These are phyloP conservation scores for Penicillium dipodomyicola DNA, from an alignment of 495 filamentous ascomycete species.

Conservation along the genomic window DNA sequence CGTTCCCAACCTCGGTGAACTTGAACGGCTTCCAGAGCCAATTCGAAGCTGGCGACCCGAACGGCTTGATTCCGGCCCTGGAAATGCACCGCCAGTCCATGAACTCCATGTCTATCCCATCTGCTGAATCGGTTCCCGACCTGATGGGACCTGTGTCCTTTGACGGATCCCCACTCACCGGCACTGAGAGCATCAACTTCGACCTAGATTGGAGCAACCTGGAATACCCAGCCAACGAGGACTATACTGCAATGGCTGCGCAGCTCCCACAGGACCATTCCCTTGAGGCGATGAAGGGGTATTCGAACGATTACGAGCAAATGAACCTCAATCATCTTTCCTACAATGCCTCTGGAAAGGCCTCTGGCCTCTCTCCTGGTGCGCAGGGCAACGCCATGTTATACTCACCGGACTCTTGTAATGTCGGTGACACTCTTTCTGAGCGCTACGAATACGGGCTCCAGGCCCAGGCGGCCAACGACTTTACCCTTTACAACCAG, in stretches of 20 bases:
- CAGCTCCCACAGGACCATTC: constrained; percentile 27
- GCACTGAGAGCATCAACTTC: constrained; percentile 35
- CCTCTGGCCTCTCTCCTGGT: constrained; percentile 57
- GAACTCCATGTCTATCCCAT: constrained; percentile 29
- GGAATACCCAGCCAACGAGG: constrained; percentile 30
- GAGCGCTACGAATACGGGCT: constrained; percentile 47
- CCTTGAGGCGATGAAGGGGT: constrained; percentile 28
- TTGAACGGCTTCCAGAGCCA: constrained; percentile 50
- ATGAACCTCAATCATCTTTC: constrained; percentile 8
- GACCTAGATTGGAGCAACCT: constrained; percentile 40
- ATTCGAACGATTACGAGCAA: constrained; percentile 20
- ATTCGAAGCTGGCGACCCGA: constrained; percentile 54
- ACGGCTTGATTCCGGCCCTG: constrained; percentile 24
- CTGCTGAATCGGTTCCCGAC: constrained; percentile 26
- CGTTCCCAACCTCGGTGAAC: constrained; percentile 37
- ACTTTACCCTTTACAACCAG: constrained; percentile 47
- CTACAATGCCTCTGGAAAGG: constrained; percentile 13
- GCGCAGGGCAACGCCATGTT: constrained; percentile 64
- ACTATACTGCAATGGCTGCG: constrained; percentile 37
- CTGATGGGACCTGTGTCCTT: constrained; percentile 23
- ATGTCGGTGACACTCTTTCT: constrained; percentile 29
- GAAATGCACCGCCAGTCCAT: constrained; percentile 29
- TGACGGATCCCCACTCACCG: constrained; percentile 24
- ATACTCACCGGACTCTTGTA: constrained; percentile 54
- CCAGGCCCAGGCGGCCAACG: constrained; percentile 32